Conservation (phyloP, 768 basidiomycete genomes). For the Termitomyces eurrhizus region DNA sequence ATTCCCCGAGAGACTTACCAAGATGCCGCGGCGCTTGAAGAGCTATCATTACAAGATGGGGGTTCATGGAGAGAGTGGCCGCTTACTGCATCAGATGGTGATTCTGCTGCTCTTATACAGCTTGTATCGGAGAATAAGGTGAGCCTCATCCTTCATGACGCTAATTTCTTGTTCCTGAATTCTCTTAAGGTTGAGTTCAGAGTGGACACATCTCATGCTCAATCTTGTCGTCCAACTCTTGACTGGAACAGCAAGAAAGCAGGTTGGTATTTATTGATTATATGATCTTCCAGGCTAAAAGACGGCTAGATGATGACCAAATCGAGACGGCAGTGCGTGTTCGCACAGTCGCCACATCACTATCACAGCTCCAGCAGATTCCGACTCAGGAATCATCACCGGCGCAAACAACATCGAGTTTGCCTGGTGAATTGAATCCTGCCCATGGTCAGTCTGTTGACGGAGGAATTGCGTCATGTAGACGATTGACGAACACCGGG, state of each 20-base stretch:
- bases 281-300: neutral
- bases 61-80: slow-evolving; percentile 75
- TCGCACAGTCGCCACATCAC: slow-evolving; percentile 27
- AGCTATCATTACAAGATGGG: slow-evolving; percentile 41
- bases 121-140: slow-evolving; percentile 83
- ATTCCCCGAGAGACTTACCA: slow-evolving; percentile 63
- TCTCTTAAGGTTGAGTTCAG: slow-evolving; percentile 60
- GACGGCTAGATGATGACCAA: slow-evolving; percentile 69
- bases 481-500: slow-evolving; percentile 25
- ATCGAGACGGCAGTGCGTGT: slow-evolving; percentile 67
- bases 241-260: slow-evolving; percentile 92
- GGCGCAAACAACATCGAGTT: slow-evolving; percentile 10
- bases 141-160: slow-evolving; percentile 11
- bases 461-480: slow-evolving; percentile 48
- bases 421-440: slow-evolving; percentile 17
- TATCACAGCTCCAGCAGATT: slow-evolving; percentile 11
- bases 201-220: slow-evolving; percentile 62
- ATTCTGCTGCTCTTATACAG: slow-evolving; percentile 70
- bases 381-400: slow-evolving; percentile 17
- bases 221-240: slow-evolving; percentile 47
- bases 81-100: slow-evolving; percentile 74
- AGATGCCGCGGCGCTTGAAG: slow-evolving; percentile 66
- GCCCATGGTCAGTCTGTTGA: slow-evolving; percentile 42
- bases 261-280: slow-evolving; percentile 38
- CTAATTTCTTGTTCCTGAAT: neutral